Percentiles rank a stretch among this genome's conserved stretches.
These are phyloP conservation scores for Monilinia polystroma DNA, from an alignment of 2,329 filamentous ascomycete species.

Conservation along the genomic window DNA sequence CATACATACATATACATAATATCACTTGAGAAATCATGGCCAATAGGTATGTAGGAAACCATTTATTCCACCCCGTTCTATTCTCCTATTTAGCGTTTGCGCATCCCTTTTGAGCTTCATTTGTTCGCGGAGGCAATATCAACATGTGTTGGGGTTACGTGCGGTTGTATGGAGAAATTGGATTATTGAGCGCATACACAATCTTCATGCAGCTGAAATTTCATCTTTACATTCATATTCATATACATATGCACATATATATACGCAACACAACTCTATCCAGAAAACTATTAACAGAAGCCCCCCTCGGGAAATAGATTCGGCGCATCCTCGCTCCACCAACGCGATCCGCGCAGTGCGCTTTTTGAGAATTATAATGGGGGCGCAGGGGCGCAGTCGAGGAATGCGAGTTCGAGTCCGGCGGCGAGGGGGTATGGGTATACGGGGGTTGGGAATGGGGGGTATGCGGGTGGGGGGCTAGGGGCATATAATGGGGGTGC, in stretches of 20 bases:
- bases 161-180: too few relatives aligned
- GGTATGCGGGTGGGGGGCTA: conserved; percentile 28
- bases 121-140: too few relatives aligned
- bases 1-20: too few relatives aligned
- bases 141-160: too few relatives aligned
- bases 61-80: background rate
- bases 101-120: background rate
- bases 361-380: conserved; percentile 74
- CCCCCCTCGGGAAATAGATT: conserved; percentile 51
- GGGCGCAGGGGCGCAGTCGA: conserved; percentile 39
- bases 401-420: conserved; percentile 24
- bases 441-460: conserved; percentile 44
- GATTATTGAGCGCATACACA: too few relatives aligned
- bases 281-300: too few relatives aligned
- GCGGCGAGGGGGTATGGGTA: conserved; percentile 50
- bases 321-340: conserved; percentile 65
- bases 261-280: too few relatives aligned
- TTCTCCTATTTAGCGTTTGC: background rate
- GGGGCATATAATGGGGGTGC: conserved; percentile 33
- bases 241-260: too few relatives aligned
- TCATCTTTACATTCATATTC: too few relatives aligned
- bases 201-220: too few relatives aligned
- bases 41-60: conserved; percentile 6
- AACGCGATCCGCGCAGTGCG: conserved; percentile 69
- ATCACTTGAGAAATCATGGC: background rate